Conservation (phyloP, 805 yeast genomes). For the Saturnispora sanitii region DNA sequence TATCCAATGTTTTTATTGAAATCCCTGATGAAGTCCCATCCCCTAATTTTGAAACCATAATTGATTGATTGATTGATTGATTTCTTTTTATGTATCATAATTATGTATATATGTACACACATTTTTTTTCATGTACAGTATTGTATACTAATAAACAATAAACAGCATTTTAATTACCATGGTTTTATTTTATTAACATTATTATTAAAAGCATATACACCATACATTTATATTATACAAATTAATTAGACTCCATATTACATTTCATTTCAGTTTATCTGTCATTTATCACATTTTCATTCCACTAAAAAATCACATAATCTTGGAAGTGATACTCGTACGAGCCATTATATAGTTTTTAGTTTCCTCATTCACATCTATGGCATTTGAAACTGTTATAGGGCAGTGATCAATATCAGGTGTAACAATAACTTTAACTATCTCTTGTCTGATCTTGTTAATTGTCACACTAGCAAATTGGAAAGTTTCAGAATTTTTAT, state of each 20-base stretch:
- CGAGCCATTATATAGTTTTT: slow-evolving; percentile 8
- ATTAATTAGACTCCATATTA: too few species aligned
- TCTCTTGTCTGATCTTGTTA: slow-evolving; percentile 10
- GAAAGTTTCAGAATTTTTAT: slow-evolving; percentile 12
- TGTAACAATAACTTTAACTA: slow-evolving; percentile 7
- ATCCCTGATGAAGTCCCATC: neutral
- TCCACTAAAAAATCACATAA: neutral
- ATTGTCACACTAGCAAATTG: slow-evolving; percentile 12
- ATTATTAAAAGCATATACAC: too few species aligned
- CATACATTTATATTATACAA: too few species aligned
- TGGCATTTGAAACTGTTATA: slow-evolving; percentile 3
- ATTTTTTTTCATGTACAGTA: too few species aligned
- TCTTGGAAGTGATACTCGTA: slow-evolving; percentile 13
- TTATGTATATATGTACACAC: too few species aligned
- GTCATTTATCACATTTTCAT: too few species aligned
- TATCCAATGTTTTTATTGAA: too few species aligned
- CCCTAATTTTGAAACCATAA: neutral
- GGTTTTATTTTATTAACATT: too few species aligned
- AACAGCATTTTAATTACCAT: too few species aligned
- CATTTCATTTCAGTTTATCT: too few species aligned
- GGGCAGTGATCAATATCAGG: slow-evolving; percentile 14
- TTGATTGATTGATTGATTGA: neutral
- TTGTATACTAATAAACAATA: too few species aligned
- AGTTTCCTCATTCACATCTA: slow-evolving; percentile 3
- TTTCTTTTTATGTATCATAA: too few species aligned